These are phyloP conservation scores for Jasminum sambac DNA, from an alignment of 257 asterid species.

Conservation along the genomic window DNA sequence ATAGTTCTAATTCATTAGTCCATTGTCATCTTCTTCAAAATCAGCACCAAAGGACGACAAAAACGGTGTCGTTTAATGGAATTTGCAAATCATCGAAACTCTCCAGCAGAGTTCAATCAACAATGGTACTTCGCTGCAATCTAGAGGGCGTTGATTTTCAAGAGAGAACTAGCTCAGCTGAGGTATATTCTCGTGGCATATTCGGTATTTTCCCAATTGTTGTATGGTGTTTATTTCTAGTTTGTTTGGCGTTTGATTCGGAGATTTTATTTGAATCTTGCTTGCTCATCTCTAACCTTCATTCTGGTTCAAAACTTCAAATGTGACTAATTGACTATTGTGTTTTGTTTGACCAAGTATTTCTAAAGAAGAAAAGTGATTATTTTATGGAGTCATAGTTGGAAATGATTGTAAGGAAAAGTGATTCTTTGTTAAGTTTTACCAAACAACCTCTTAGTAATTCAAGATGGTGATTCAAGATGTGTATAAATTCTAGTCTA, in stretches of 20 bases:
- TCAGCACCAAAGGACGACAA: slow-evolving; percentile 18
- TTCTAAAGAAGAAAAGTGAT: too few species aligned
- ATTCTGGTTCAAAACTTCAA: not conserved
- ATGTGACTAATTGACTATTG: too few species aligned
- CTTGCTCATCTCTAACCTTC: not conserved
- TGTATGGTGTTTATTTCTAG: not conserved
- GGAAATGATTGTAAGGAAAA: too few species aligned
- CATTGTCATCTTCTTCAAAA: slow-evolving; percentile 11
- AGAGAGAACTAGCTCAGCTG: slow-evolving; percentile 64
- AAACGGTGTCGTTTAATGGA: slow-evolving; percentile 8
- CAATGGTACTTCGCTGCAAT: slow-evolving; percentile 44
- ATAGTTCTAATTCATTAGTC: slow-evolving; percentile 27
- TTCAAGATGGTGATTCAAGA: not conserved
- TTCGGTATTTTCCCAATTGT: not conserved
- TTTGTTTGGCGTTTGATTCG: not conserved
- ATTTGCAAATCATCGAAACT: slow-evolving; percentile 28
- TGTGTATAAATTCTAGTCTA: not conserved
- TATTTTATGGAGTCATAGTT: too few species aligned
- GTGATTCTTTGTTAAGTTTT: too few species aligned
- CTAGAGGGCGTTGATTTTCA: slow-evolving; percentile 50
- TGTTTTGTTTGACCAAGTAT: too few species aligned
- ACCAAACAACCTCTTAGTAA: not conserved
- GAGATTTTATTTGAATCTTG: not conserved
- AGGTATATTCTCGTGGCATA: slow-evolving; percentile 40
- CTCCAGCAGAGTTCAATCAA: slow-evolving; percentile 25